Percentiles rank a stretch among this genome's conserved stretches.
Evolutionary conservation across 2,329 filamentous ascomycete species (phyloP).

Genomic region (Neonectria hederae): DNA sequence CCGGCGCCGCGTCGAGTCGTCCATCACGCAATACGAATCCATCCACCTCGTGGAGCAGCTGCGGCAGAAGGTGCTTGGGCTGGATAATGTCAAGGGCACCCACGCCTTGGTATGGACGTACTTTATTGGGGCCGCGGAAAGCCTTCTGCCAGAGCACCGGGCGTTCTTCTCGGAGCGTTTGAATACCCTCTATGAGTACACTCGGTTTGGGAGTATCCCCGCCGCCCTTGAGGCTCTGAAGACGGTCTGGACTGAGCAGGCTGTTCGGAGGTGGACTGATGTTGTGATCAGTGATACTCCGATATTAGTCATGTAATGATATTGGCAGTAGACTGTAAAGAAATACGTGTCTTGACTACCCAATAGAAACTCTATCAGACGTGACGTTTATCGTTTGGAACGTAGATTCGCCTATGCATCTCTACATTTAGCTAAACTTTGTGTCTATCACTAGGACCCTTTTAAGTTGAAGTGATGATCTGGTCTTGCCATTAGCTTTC

Average conservation of each 20-base stretch:
- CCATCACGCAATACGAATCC: slow-evolving; percentile 33
- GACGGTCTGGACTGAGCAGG: slow-evolving; percentile 46
- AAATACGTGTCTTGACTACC: background rate
- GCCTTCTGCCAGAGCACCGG: slow-evolving; percentile 46
- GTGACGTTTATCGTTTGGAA: background rate
- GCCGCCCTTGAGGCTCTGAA: slow-evolving; percentile 47
- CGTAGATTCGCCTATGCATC: background rate
- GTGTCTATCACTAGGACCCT: too few relatives aligned
- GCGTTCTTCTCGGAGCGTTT: slow-evolving; percentile 48
- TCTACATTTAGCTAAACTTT: too few relatives aligned
- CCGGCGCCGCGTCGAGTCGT: slow-evolving; percentile 36
- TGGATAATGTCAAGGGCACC: slow-evolving; percentile 44
- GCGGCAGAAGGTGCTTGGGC: slow-evolving; percentile 40
- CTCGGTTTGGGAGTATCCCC: slow-evolving; percentile 51
- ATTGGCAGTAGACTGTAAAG: background rate
- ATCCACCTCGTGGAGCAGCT: slow-evolving; percentile 45
- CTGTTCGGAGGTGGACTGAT: slow-evolving; percentile 42
- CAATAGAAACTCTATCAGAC: background rate
- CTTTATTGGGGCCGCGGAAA: slow-evolving; percentile 53
- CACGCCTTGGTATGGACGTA: slow-evolving; percentile 54
- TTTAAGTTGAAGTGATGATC: too few relatives aligned
- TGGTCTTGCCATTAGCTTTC: too few relatives aligned
- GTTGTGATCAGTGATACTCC: slow-evolving; percentile 41
- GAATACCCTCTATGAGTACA: slow-evolving; percentile 43
- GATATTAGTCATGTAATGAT: slow-evolving; percentile 43